Percentiles rank a stretch among this genome's conserved stretches.
phyloP scores from a whole-genome alignment of 208 protist genomes.

The Acanthamoeba castellanii region DNA sequence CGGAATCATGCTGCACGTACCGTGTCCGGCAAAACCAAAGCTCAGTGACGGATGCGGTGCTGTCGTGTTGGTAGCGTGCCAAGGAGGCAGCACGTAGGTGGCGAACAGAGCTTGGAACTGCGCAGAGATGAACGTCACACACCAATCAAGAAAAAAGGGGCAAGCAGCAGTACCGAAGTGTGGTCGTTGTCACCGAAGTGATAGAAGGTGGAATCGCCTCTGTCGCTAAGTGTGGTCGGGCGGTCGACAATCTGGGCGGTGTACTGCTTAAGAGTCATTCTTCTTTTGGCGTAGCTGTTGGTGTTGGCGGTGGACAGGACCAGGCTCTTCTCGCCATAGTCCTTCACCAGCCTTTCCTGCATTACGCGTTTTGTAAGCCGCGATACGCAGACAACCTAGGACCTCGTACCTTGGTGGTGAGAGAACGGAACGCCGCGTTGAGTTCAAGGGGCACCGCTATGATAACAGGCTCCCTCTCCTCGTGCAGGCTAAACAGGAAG shows the following conservation, averaged over 20 bases:
- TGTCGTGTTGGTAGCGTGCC: background rate
- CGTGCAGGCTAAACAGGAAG: no score
- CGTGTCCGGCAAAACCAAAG: background rate
- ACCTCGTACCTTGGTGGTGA: no score
- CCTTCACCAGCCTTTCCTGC: background rate
- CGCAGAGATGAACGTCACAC: background rate
- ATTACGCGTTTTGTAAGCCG: no score
- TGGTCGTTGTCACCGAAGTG: slow-evolving; percentile 23
- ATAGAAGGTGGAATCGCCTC: background rate
- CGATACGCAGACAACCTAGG: no score
- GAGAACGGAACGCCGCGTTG: no score
- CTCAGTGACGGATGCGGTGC: background rate
- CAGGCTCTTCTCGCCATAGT: background rate
- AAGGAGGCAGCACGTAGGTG: background rate
- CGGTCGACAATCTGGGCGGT: background rate
- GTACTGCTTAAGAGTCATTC: background rate
- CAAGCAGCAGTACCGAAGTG: background rate
- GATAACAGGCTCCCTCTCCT: no score
- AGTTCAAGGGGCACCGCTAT: no score
- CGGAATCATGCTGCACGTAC: no score
- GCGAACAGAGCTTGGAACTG: background rate
- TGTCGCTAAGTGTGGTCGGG: background rate
- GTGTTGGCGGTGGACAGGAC: background rate
- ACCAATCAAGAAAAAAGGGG: background rate
- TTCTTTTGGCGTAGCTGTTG: background rate